phyloP scores from a whole-genome alignment of 2,329 filamentous ascomycete species.

The Knufia petricola region DNA sequence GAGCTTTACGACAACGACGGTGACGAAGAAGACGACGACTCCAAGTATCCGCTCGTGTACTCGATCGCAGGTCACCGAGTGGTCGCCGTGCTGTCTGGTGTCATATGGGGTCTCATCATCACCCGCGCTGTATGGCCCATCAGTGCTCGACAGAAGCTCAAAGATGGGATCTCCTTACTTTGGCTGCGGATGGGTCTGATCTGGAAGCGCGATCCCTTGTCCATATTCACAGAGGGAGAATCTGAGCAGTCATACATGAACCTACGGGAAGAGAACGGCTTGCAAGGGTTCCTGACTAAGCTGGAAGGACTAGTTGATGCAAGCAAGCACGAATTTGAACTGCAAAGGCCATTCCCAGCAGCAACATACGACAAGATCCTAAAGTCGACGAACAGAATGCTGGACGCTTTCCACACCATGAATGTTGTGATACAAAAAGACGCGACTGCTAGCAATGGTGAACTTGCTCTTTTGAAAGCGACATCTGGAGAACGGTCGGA shows the following conservation, averaged over 20 bases:
- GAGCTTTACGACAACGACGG: constrained; percentile 65
- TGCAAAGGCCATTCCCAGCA: constrained; percentile 76
- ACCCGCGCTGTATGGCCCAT: constrained; percentile 91
- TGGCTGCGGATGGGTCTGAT: constrained; percentile 93
- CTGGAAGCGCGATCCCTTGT: constrained; percentile 87
- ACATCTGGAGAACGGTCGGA: constrained; percentile 70
- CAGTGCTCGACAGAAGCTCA: constrained; percentile 76
- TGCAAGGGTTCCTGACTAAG: constrained; percentile 68
- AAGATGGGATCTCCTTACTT: constrained; percentile 78
- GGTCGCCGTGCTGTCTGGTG: constrained; percentile 73
- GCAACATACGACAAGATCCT: constrained; percentile 65
- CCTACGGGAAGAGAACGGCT: constrained; percentile 73
- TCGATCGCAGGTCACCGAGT: constrained; percentile 84
- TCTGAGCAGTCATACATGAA: constrained; percentile 64
- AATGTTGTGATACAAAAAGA: constrained; percentile 82
- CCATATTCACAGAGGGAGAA: constrained; percentile 55
- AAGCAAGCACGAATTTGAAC: constrained; percentile 77
- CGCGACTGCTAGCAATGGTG: constrained; percentile 63
- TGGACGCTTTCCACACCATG: constrained; percentile 95
- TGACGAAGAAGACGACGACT: constrained; percentile 75
- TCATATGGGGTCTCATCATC: constrained; percentile 83
- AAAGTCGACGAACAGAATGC: constrained; percentile 68
- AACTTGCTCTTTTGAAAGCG: constrained; percentile 68
- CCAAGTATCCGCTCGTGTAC: constrained; percentile 66
- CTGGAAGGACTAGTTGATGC: constrained; percentile 64